These are phyloP conservation scores for Malassezia psittaci DNA, from an alignment of 1,284 basidiomycete species.

Conservation along the genomic window DNA sequence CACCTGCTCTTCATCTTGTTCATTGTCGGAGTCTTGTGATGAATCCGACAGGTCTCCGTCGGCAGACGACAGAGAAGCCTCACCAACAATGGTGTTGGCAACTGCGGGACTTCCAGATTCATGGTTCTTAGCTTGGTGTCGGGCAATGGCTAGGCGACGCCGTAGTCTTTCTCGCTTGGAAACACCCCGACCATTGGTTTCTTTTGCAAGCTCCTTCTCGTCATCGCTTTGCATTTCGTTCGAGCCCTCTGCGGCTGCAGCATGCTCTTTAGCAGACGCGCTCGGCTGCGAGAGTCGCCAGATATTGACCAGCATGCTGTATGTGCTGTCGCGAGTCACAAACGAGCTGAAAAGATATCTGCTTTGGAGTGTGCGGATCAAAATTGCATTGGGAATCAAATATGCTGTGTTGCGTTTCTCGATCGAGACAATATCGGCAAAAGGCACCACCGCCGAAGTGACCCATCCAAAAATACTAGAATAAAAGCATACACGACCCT, in stretches of 20 bases:
- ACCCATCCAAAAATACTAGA: conserved; percentile 99
- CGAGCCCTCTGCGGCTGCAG: conserved; percentile 22
- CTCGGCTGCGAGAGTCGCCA: conserved; percentile 83
- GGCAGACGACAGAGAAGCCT: not conserved
- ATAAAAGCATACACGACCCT: conserved; percentile 96
- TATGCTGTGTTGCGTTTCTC: conserved; percentile 98
- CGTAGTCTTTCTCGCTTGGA: conserved; percentile 34
- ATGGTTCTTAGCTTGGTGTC: conserved; percentile 17
- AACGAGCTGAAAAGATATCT: conserved; percentile 89
- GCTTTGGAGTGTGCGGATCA: conserved; percentile 66
- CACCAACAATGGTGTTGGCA: not conserved
- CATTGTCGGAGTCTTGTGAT: conserved; percentile 23
- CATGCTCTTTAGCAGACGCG: not conserved
- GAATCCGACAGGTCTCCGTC: conserved; percentile 19
- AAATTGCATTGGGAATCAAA: conserved; percentile 95
- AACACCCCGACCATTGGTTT: conserved; percentile 13
- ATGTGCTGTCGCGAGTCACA: conserved; percentile 87
- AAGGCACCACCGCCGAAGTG: conserved; percentile 85
- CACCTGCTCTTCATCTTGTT: conserved; percentile 1
- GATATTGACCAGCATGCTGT: conserved; percentile 89
- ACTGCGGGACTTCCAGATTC: conserved; percentile 13
- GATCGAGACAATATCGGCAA: conserved; percentile 75
- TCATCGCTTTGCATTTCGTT: conserved; percentile 6
- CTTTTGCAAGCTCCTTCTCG: conserved; percentile 8
- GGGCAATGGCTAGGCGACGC: conserved; percentile 6